Base-by-base conservation (phyloP, 2,329 filamentous ascomycete genomes). In the Neophaeococcomyces aloes region DNA sequence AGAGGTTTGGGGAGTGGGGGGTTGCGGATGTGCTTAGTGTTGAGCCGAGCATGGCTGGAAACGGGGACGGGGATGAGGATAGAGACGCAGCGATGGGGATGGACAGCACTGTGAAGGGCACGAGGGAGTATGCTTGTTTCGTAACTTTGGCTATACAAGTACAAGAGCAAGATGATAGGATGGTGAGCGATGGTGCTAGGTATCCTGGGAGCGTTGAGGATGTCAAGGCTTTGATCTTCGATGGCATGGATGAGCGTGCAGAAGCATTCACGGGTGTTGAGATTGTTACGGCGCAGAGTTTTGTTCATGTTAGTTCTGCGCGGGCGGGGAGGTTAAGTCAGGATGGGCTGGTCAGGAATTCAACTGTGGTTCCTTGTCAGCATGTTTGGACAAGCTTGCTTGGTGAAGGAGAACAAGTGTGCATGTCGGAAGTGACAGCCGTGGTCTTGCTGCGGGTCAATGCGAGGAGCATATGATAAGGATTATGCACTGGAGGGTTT, bases 281-380 rank as follows among this genome's bases (percentile, higher is more conserved):
- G 31, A 29, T 35, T 21, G 31, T 35, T 8, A 35, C 30, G 14
- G 30, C 30, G 11, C 39, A 42, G 2, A 25, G 30, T 17, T 42
- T 42, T 31, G 10, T 42, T 18, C 27, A 29, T 29, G 18, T 42
- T 13, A 31, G 14, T 30, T 23, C 29, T 29, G 6, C 10, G 21
- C 17, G 13, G 11, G 30, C 19, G 11, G 4, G 15, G 17, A 14
- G 31, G 8, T 19, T 14, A 25, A 13, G 7, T 7, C 14, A 34
- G n/a, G 30, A 35, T 13, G 7, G 3, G 7, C 15, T 42, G 21
- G 29, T 29, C 3, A 31, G 27, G 14, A 18, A 35, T 6, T 18
- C 39, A 17, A 35, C 39, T 6, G 18, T 34, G 11, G 30, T 42
- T 8, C 39, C 39, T 19, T 42, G 39, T 32, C 4, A 27, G 14